Percentiles rank a stretch among this genome's conserved stretches.
phyloP scores from a whole-genome alignment of 2,329 filamentous ascomycete species.

The Fusarium sambucinum region DNA sequence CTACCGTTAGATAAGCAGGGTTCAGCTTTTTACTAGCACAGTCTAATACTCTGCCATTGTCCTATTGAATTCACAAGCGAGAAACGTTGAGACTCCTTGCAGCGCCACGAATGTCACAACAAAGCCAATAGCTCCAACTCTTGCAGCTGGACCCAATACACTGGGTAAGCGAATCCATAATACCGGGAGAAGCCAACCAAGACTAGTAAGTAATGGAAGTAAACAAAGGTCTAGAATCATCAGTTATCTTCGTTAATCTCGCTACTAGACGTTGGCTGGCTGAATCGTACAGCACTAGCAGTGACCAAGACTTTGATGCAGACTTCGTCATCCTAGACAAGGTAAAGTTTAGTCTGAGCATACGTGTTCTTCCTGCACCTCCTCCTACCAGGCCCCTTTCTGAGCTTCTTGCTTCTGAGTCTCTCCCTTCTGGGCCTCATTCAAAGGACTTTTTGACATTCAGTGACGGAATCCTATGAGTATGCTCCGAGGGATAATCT shows the following conservation, averaged over 20 bases:
- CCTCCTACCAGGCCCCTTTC: background rate
- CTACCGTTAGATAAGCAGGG: background rate
- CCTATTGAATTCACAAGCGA: background rate
- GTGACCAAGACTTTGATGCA: background rate
- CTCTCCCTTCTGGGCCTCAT: background rate
- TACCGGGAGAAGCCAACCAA: no score
- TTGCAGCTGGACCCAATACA: background rate
- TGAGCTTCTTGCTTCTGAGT: background rate
- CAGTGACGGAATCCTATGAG: background rate
- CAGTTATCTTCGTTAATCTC: background rate
- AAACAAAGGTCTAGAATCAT: background rate
- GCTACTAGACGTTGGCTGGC: background rate
- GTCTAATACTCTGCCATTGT: background rate
- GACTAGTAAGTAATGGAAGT: background rate
- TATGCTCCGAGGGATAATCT: background rate
- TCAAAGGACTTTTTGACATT: background rate
- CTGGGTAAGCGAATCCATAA: background rate
- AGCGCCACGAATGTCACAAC: background rate
- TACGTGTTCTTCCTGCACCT: background rate
- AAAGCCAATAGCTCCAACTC: background rate
- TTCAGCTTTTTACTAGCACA: background rate
- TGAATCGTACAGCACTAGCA: background rate
- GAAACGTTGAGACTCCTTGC: background rate
- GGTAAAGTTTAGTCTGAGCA: accelerated
- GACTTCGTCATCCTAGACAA: background rate